These are phyloP conservation scores for Fusarium brevicatenulatum DNA, from an alignment of 2,329 filamentous ascomycete species.

Conservation along the genomic window DNA sequence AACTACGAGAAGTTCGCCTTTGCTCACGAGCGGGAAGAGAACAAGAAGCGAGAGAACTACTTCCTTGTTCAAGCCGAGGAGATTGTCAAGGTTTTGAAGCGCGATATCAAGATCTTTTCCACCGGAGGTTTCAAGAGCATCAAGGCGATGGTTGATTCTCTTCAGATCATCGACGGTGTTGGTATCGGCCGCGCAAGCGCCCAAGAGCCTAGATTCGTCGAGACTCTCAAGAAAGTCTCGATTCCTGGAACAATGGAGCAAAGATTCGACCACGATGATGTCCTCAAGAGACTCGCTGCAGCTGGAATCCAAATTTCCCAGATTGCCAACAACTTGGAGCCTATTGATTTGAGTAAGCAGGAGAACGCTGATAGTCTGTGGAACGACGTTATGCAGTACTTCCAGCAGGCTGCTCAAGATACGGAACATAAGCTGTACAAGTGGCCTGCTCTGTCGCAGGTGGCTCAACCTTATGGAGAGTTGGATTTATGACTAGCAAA, in stretches of 20 bases:
- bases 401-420: constrained; percentile 6
- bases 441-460: constrained; percentile 18
- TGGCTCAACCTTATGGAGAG: constrained; percentile 10
- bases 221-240: not conserved
- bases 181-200: constrained; percentile 18
- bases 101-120: constrained; percentile 25
- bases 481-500: not conserved
- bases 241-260: constrained; percentile 11
- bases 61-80: constrained; percentile 67
- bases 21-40: constrained; percentile 61
- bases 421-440: constrained; percentile 5
- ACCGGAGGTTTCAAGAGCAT: constrained; percentile 27
- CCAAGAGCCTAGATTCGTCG: constrained; percentile 15
- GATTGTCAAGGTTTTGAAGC: constrained; percentile 51
- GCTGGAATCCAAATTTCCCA: constrained; percentile 20
- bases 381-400: constrained; percentile 15
- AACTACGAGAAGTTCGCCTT: constrained; percentile 66
- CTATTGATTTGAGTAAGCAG: constrained; percentile 18
- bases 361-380: constrained; percentile 22
- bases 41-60: constrained; percentile 64
- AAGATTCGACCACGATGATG: constrained; percentile 15
- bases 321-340: constrained; percentile 20
- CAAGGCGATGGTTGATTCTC: constrained; percentile 23
- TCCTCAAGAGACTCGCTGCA: constrained; percentile 7
- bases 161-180: constrained; percentile 17